Percentiles rank a stretch among this genome's conserved stretches.
Conservation (phyloP, 495 filamentous ascomycete species). For the Tirmania nivea region DNA sequence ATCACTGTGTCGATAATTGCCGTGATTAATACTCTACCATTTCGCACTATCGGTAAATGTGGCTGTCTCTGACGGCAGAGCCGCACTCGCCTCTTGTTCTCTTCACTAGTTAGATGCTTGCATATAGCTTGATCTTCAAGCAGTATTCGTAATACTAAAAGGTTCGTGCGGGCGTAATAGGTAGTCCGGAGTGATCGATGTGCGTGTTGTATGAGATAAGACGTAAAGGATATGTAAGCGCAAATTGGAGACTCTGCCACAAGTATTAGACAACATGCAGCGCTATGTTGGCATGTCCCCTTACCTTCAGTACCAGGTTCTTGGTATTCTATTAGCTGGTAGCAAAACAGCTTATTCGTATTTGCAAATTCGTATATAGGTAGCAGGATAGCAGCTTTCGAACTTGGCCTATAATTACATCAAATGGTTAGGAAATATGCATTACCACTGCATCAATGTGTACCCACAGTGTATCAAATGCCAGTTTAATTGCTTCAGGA, state of each 20-base stretch:
- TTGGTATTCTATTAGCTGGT: slow-evolving; percentile 45
- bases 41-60: slow-evolving; percentile 52
- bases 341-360: slow-evolving; percentile 88
- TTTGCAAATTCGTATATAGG: slow-evolving; percentile 83
- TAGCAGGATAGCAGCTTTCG: slow-evolving; percentile 56
- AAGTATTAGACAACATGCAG: not conserved
- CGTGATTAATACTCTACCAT: slow-evolving; percentile 47
- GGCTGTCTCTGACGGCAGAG: slow-evolving; percentile 81
- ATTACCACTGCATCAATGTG: not conserved
- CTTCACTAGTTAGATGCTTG: slow-evolving; percentile 67
- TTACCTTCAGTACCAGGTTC: slow-evolving; percentile 38
- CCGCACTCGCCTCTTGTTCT: slow-evolving; percentile 51
- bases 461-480: slow-evolving; percentile 47
- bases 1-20: slow-evolving; percentile 66
- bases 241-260: slow-evolving; percentile 46
- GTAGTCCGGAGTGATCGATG: slow-evolving; percentile 58
- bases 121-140: slow-evolving; percentile 70
- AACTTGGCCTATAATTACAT: slow-evolving; percentile 38
- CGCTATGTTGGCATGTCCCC: not conserved
- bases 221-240: slow-evolving; percentile 67
- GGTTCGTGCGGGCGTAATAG: slow-evolving; percentile 59
- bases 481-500: slow-evolving; percentile 52
- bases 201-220: slow-evolving; percentile 83
- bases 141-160: slow-evolving; percentile 66
- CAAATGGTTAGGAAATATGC: not conserved